Percentiles rank a stretch among this genome's conserved stretches.
Evolutionary conservation across 495 filamentous ascomycete genomes (phyloP).

Genomic region (Evernia prunastri): DNA sequence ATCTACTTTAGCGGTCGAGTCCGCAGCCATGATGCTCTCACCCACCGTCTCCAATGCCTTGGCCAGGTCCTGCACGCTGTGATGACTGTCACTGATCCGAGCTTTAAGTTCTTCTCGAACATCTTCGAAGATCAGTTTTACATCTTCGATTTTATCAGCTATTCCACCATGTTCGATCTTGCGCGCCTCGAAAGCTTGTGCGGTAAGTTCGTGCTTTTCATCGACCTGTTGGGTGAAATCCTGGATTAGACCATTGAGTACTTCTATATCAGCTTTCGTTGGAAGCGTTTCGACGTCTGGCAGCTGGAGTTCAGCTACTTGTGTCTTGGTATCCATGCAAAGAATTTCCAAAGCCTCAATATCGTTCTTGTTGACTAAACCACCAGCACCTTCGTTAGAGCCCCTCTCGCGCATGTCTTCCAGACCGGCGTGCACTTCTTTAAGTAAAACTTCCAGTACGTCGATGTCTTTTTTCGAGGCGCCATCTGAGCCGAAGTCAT

Average conservation of each 20-base stretch:
- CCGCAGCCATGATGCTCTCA: slow-evolving; percentile 52
- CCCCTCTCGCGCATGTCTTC: slow-evolving; percentile 68
- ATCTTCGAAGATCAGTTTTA: slow-evolving; percentile 50
- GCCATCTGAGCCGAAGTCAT: slow-evolving; percentile 52
- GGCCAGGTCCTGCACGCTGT: slow-evolving; percentile 49
- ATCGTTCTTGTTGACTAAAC: slow-evolving; percentile 69
- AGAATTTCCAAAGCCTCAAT: slow-evolving; percentile 70
- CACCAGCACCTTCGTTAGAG: slow-evolving; percentile 52
- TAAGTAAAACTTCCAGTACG: slow-evolving; percentile 66
- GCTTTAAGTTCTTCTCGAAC: slow-evolving; percentile 61
- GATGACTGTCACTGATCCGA: slow-evolving; percentile 51
- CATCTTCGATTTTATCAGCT: slow-evolving; percentile 52
- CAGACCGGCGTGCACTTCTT: slow-evolving; percentile 63
- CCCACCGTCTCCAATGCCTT: slow-evolving; percentile 57
- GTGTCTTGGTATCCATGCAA: slow-evolving; percentile 71
- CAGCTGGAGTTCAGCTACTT: slow-evolving; percentile 62
- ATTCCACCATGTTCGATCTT: slow-evolving; percentile 56
- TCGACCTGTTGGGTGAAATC: slow-evolving; percentile 66
- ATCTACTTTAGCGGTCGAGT: slow-evolving; percentile 60
- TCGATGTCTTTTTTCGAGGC: slow-evolving; percentile 71
- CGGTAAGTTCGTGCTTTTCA: slow-evolving; percentile 62
- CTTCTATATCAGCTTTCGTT: slow-evolving; percentile 54
- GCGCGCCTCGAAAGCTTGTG: slow-evolving; percentile 73
- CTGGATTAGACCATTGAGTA: slow-evolving; percentile 59
- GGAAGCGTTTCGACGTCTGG: slow-evolving; percentile 59